These are phyloP conservation scores for Ogataea populi-albae DNA, from an alignment of 805 yeast genomes.

Conservation along the genomic window DNA sequence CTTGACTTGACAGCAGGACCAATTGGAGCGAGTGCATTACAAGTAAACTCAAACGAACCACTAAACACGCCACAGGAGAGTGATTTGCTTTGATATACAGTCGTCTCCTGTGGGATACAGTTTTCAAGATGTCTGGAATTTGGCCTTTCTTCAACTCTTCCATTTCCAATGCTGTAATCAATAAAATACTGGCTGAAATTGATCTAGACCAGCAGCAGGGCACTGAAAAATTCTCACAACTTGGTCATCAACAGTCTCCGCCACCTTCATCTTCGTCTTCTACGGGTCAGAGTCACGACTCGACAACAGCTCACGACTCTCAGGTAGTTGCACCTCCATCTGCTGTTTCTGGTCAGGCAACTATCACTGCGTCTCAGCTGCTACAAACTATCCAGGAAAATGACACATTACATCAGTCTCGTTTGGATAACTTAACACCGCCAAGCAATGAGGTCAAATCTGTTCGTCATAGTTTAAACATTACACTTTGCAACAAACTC, in stretches of 20 bases:
- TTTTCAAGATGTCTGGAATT: conserved; percentile 32
- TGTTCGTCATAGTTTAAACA: conserved; percentile 18
- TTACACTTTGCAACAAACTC: conserved; percentile 31
- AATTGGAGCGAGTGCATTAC: too few species aligned
- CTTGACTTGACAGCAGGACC: too few species aligned
- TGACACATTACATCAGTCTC: conserved; percentile 23
- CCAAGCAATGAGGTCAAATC: conserved; percentile 1
- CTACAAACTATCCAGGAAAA: conserved; percentile 35
- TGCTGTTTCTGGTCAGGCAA: conserved; percentile 19
- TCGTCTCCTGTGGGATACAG: too few species aligned
- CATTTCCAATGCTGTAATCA: conserved; percentile 36
- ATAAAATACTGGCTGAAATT: conserved; percentile 36
- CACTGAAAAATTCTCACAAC: conserved; percentile 2
- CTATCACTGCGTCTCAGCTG: conserved; percentile 32
- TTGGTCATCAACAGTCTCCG: conserved; percentile 3
- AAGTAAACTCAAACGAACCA: too few species aligned
- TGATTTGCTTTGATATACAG: too few species aligned
- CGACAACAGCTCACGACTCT: conserved; percentile 1
- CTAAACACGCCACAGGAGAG: too few species aligned
- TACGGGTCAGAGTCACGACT: conserved; percentile 1
- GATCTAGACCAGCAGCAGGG: conserved; percentile 33
- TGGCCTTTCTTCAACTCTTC: conserved; percentile 40
- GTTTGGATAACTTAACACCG: conserved; percentile 7
- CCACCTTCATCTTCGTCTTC: conserved; percentile 3
- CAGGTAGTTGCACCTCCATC: conserved; percentile 21